Base-by-base conservation (phyloP, 768 basidiomycete genomes). In the Saitozyma sp. region DNA sequence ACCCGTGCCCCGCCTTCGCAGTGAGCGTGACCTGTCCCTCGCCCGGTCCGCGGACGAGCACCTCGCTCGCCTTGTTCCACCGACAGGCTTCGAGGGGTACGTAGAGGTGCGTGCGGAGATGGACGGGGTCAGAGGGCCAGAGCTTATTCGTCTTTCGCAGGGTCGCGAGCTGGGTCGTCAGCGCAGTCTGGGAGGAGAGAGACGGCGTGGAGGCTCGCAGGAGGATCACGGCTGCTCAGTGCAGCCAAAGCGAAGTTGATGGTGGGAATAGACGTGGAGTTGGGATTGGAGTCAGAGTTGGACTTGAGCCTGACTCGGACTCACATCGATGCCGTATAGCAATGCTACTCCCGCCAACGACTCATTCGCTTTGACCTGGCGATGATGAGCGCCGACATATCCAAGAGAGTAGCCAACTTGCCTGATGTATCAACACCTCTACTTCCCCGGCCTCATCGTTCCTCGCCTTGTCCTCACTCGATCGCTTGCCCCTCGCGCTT, bases 51-150 rank as follows among this genome's bases (percentile, higher is more conserved):
- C 76, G 54, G 3, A 67, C 54, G n/a, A 76, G 56, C 1, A 50
- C 64, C 42, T 76, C 75, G 49, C 67, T 68, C 2, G 76, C 76
- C 52, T 76, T 77, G 61, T 71, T 69, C 76, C 74, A 76, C 38
- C 57, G 51, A 53, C 79, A 80, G 1, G 77, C 76, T n/a, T 77
- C 81, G 50, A 82, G 71, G 0, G 94, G 92, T 60, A 98, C 88
- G 71, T 89, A 87, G 42, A 96, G 85, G 7, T 86, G 83, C 51
- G 87, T 86, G 38, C 94, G 89, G 41, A 93, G 84, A 80, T 95
- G 91, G 51, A 99, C 89, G 0, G 91, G 85, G 76, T 98, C 96
- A 8, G 90, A 89, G 7, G 91, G 78, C 96, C 96, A 99, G 8
- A 99, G 82, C 67, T 93, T 91, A 78, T 99, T 99, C 53, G 88